Base-by-base conservation (phyloP, 305 asterid species). In the Solanum aculeatissimum region DNA sequence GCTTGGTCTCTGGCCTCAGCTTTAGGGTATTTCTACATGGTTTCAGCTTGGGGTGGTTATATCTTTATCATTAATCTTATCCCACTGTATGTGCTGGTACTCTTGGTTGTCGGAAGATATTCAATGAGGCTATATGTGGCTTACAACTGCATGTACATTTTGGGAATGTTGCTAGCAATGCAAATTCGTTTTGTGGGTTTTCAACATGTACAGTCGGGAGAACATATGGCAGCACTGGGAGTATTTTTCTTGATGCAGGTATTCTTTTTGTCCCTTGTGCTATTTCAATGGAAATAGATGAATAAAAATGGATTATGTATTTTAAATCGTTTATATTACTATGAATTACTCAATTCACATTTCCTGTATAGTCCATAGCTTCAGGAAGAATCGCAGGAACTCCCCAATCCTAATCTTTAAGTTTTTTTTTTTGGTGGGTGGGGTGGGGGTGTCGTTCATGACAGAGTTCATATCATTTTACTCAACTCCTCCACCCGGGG, bases 41-140 rank as follows among this genome's bases (percentile, higher is more conserved):
- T 97, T 91, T 97, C 99, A 85, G 98, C 99, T 8, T 97, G 99
- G 98, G 99, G 99, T 88, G 99, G 99, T 83, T 97, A 97, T 89
- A 95, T 97, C 86, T 97, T 97, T 92, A 97, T 97, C 86, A 97
- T 97, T 87, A 97, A 97, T 89, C 87, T 97, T 91, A 91, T 97
- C 88, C 99, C 99, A 6, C 92, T 97, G 58, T 97, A 97, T 51
- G 99, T 95, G 83, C 15, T 97, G 91, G 99, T 97, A 82, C 93
- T 97, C 77, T 90, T 97, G 95, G 88, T 97, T 85, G 92, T 91
- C 29, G 99, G 98, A 88, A 94, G 98, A 90, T 97, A 91, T 87
- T 97, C 99, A 16, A 95, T 95, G 98, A 94, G 99, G 90, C 88
- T 97, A 84, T 97, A 97, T 84, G 95, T 95, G 82, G 98, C 98